Conservation (phyloP, 257 asterid genomes). For the Osmanthus fragrans region DNA sequence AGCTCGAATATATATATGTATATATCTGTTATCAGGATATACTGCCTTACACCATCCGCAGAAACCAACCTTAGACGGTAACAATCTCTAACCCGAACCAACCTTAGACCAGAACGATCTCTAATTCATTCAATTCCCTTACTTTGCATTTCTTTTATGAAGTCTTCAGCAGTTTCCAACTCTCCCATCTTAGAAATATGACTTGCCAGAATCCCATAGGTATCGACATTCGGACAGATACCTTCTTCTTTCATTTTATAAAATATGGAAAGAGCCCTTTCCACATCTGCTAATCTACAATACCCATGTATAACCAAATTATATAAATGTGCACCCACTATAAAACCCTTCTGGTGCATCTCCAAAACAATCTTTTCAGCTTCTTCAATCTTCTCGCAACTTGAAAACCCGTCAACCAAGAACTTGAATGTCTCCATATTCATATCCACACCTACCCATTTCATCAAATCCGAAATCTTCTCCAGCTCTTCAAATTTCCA, state of each 20-base stretch:
- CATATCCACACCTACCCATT: conserved; percentile 31
- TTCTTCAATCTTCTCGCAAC: conserved; percentile 40
- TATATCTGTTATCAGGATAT: too few relatives aligned
- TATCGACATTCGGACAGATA: conserved; percentile 27
- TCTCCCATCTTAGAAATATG: conserved; percentile 30
- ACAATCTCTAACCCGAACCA: conserved; percentile 28
- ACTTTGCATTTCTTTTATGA: conserved; percentile 27
- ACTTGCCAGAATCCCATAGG: conserved; percentile 28
- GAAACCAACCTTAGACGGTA: conserved; percentile 12
- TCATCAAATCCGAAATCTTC: conserved; percentile 29
- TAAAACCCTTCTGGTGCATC: conserved; percentile 40
- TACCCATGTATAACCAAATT: conserved; percentile 40
- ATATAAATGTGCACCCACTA: conserved; percentile 26
- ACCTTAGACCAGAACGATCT: neutral
- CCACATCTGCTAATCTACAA: conserved; percentile 35
- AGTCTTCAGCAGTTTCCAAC: conserved; percentile 22
- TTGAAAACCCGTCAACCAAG: conserved; percentile 42
- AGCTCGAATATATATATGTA: too few relatives aligned
- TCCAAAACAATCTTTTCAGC: conserved; percentile 35
- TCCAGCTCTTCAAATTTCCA: conserved; percentile 44
- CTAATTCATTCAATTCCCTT: neutral
- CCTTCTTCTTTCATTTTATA: conserved; percentile 22
- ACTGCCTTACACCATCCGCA: neutral
- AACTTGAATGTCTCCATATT: conserved; percentile 32
- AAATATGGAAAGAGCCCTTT: conserved; percentile 26